Evolutionary conservation across 768 basidiomycete species (phyloP).

Genomic region (Chalciporus chontae): DNA sequence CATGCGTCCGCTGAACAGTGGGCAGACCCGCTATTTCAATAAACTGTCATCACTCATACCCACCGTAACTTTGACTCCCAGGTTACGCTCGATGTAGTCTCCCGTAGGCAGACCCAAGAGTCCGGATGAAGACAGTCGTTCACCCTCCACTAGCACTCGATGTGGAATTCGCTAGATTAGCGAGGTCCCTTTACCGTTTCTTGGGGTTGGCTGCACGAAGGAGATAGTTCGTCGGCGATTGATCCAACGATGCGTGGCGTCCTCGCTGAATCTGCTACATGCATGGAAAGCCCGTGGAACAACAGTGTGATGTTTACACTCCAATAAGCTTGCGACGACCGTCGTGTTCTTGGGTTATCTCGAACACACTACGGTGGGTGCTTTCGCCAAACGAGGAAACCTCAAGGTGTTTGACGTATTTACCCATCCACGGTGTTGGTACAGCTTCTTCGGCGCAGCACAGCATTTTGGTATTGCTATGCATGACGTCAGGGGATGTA

Average conservation of each 20-base stretch:
- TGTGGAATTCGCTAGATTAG: no score
- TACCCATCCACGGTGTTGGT: constrained; percentile 12
- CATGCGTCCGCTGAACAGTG: no score
- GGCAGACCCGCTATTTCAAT: no score
- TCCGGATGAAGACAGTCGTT: no score
- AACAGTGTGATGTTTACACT: neutral
- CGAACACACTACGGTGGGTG: constrained; percentile 4
- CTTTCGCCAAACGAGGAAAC: constrained; percentile 23
- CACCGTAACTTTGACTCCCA: no score
- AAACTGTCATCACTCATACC: no score
- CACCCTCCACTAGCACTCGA: no score
- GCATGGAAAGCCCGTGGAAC: neutral
- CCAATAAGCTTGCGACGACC: constrained; percentile 3
- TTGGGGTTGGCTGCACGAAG: neutral
- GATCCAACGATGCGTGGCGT: neutral
- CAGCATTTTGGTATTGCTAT: constrained; percentile 4
- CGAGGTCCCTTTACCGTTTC: no score
- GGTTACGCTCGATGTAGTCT: no score
- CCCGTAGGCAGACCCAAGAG: no score
- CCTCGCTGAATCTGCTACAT: neutral
- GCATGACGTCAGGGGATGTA: neutral
- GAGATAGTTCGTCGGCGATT: neutral
- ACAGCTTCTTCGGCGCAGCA: constrained; percentile 3
- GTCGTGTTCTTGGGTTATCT: constrained; percentile 4
- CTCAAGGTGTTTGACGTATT: constrained; percentile 26